Evolutionary conservation across 2,329 filamentous ascomycete genomes (phyloP), one percentile per base, ranked within the genome.

Genomic region (Pseudogymnoascus sp.): DNA sequence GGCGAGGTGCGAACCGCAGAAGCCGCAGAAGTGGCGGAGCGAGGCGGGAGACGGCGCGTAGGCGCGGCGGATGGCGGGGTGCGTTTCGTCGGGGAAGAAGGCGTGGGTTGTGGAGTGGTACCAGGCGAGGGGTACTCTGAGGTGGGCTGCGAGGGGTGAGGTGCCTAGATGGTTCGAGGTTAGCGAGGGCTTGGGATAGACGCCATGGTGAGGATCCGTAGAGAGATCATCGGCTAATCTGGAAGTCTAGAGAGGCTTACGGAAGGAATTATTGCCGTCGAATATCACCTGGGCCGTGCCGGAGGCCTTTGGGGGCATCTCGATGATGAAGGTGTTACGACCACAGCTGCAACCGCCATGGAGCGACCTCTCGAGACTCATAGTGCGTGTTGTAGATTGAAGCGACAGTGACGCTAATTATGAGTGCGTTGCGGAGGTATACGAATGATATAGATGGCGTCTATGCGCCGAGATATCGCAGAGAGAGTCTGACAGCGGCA

Each of bases 1-100:
- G 0, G 88, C 89, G 62, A 97, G 78, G 11, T 90, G 89, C 0
- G 92, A 96, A 61, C 93, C 93, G 74, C 93, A 96, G 78, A 89
- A 96, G 24, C 93, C 93, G 76, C 93, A 97, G 75, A 97, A 97
- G 68, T 91, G 84, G 60, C 90, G 86, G 72, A 89, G 86, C 1
- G 84, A 80, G 63, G 60, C 64, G 61, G 81, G 80, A 61, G 83
- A 82, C 22, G 87, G 82, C 8, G 84, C 84, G 74, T 90, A 92
- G 59, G 82, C 81, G 41, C 87, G 84, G 63, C 84, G 85, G 72
- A 92, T 92, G 61, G 79, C 79, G 62, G 79, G 70, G 73, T 85
- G 83, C 14, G 86, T 85, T 77, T 96, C 93, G 75, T 96, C 90
- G 2, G 88, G 83, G 73, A 88, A 92, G 73, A 87, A 89, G 56